Percentiles rank a stretch among this genome's conserved stretches.
These are phyloP conservation scores for Tilletia indica DNA, from an alignment of 1,284 basidiomycete species.

Conservation along the genomic window DNA sequence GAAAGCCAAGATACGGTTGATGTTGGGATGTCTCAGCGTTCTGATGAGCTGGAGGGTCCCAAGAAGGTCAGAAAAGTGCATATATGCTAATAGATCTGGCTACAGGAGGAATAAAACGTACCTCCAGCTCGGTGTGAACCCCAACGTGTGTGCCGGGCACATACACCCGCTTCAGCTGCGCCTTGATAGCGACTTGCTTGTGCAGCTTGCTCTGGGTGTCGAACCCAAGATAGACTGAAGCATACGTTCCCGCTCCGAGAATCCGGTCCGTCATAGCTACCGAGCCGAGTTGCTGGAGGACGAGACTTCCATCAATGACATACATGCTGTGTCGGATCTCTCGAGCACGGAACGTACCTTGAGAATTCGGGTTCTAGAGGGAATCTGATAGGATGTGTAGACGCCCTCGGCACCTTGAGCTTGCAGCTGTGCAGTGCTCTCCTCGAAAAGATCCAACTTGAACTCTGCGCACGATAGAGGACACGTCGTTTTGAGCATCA, in stretches of 20 bases:
- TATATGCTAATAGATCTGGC: neutral
- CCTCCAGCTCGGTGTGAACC: neutral
- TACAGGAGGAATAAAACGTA: neutral
- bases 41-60: constrained; percentile 4
- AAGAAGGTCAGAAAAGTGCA: neutral
- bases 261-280: neutral
- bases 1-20: neutral
- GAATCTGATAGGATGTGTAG: too few species aligned
- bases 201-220: neutral
- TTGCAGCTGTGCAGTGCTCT: neutral
- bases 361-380: too few species aligned
- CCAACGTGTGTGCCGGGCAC: constrained; percentile 3
- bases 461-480: neutral
- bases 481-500: too few species aligned
- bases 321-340: too few species aligned
- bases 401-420: neutral
- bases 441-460: neutral
- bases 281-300: neutral
- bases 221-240: neutral
- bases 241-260: neutral
- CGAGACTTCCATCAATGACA: too few species aligned
- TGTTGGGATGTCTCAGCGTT: neutral
- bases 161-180: neutral
- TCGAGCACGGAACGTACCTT: too few species aligned
- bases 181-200: neutral